Evolutionary conservation across 1,139 yeast species (phyloP).

Genomic region (Zhuliangozyma blackwelliae): DNA sequence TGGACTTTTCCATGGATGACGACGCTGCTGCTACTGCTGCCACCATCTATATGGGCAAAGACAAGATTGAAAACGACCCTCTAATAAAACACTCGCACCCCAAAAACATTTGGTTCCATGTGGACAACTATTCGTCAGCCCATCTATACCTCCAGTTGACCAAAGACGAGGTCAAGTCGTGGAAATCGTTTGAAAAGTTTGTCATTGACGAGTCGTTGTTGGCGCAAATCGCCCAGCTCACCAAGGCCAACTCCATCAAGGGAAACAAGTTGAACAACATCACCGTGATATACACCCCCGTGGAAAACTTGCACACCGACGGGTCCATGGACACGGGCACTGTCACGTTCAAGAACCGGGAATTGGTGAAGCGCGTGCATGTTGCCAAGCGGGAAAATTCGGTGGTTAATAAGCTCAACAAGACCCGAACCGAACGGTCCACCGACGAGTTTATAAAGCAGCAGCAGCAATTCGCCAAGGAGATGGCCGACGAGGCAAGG

Average conservation of each 20-base stretch:
- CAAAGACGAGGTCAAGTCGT: constrained; percentile 34
- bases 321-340: constrained; percentile 83
- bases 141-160: constrained; percentile 69
- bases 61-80: constrained; percentile 72
- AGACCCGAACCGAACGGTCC: constrained; percentile 49
- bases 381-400: constrained; percentile 59
- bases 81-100: constrained; percentile 67
- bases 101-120: constrained; percentile 80
- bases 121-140: constrained; percentile 75
- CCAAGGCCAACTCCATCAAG: constrained; percentile 76
- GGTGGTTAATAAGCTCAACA: constrained; percentile 61
- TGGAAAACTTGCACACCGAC: constrained; percentile 65
- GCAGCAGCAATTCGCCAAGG: constrained; percentile 35
- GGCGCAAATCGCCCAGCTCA: constrained; percentile 65
- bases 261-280: constrained; percentile 72
- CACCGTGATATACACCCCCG: constrained; percentile 72
- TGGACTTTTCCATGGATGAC: constrained; percentile 10
- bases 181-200: constrained; percentile 27
- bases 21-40: constrained; percentile 30
- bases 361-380: constrained; percentile 49
- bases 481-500: constrained; percentile 31
- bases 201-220: constrained; percentile 50
- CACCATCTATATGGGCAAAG: constrained; percentile 66
- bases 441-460: constrained; percentile 51
- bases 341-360: constrained; percentile 62